These are phyloP conservation scores for Digitaria exilis DNA, from an alignment of 202 grass and related monocot genomes.

Conservation along the genomic window DNA sequence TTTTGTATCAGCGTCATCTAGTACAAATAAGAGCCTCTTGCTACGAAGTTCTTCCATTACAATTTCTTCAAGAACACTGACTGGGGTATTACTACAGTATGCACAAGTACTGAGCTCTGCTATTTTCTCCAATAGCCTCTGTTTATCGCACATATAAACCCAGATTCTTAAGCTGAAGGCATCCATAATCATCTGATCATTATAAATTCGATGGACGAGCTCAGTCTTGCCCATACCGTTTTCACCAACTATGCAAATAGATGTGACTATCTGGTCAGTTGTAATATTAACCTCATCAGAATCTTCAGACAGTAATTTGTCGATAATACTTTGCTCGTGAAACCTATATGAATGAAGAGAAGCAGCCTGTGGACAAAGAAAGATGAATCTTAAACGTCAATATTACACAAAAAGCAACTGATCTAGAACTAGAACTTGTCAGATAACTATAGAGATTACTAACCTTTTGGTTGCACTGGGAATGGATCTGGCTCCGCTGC, in stretches of 20 bases:
- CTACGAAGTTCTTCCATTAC: neutral
- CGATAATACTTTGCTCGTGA: neutral
- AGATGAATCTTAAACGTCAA: too few species aligned
- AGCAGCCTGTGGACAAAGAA: neutral
- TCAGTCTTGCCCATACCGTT: constrained; percentile 36
- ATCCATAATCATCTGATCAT: neutral
- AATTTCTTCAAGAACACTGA: constrained; percentile 1
- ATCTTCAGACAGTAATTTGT: neutral
- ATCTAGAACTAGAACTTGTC: neutral
- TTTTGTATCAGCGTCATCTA: constrained; percentile 14
- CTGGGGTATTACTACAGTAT: neutral
- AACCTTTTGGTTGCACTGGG: neutral
- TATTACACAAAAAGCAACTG: neutral
- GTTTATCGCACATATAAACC: neutral
- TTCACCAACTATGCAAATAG: constrained; percentile 23
- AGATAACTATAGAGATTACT: neutral
- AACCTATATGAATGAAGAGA: neutral
- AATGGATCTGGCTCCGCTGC: neutral
- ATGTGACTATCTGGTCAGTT: neutral
- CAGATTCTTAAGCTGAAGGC: constrained; percentile 17
- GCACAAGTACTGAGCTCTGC: neutral
- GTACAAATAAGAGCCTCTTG: constrained; percentile 37
- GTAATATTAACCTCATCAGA: too few species aligned
- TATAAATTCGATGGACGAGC: constrained; percentile 21
- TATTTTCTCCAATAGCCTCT: neutral